Evolutionary conservation across 106 monocot genomes (phyloP).

Genomic region (Dendrobium chrysotoxum): DNA sequence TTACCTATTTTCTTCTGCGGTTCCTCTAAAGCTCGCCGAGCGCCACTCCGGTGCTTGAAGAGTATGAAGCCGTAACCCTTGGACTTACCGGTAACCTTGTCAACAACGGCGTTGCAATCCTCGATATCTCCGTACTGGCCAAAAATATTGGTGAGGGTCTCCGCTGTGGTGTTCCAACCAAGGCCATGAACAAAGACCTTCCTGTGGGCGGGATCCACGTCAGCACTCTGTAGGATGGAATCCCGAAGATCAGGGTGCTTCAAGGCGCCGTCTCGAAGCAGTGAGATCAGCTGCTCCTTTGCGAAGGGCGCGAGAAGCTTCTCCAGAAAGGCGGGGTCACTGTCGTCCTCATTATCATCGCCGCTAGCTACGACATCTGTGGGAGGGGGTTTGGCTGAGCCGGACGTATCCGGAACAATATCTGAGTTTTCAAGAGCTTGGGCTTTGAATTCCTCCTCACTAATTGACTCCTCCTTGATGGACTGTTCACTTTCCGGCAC

Average conservation of each 20-base stretch:
- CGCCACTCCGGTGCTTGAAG: constrained; percentile 51
- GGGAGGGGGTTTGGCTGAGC: neutral
- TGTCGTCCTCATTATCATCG: constrained; percentile 14
- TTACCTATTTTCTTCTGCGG: constrained; percentile 84
- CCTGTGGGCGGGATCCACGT: constrained; percentile 56
- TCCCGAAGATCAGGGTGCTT: constrained; percentile 25
- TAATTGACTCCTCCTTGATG: neutral
- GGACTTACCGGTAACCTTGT: constrained; percentile 60
- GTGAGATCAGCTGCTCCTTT: constrained; percentile 61
- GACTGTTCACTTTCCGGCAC: neutral
- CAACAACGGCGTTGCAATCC: constrained; percentile 66
- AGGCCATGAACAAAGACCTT: constrained; percentile 95
- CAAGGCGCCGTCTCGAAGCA: constrained; percentile 50
- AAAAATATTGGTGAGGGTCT: constrained; percentile 41
- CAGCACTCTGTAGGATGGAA: constrained; percentile 34
- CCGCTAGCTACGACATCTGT: neutral
- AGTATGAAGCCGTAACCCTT: constrained; percentile 93
- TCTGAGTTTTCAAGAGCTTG: neutral
- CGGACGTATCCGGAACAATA: neutral
- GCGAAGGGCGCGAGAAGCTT: constrained; percentile 54
- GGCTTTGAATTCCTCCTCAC: constrained; percentile 3
- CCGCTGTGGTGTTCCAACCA: constrained; percentile 61
- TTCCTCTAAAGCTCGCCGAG: constrained; percentile 46
- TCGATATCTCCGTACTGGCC: constrained; percentile 66
- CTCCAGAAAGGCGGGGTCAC: constrained; percentile 35